Percentiles rank a stretch among this genome's conserved stretches.
Conservation (phyloP, 345 rosid species). For the Kernera saxatilis region DNA sequence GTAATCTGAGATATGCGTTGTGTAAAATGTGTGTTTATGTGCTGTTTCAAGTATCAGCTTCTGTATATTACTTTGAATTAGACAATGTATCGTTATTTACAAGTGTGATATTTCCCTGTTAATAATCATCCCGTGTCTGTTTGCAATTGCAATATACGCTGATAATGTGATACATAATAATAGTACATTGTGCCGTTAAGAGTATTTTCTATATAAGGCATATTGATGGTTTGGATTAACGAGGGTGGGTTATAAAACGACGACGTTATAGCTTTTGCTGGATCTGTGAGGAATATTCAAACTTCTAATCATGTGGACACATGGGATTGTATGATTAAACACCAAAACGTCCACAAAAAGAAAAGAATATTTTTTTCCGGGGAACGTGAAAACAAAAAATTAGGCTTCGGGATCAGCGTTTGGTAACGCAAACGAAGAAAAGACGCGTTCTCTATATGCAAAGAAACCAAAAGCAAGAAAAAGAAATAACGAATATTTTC, state of each 20-base stretch:
- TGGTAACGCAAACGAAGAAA: not conserved
- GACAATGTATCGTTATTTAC: not conserved
- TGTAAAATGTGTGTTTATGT: constrained; percentile 18
- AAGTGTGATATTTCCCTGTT: constrained; percentile 5
- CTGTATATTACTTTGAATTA: not conserved
- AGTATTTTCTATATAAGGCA: not conserved
- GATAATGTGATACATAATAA: not conserved
- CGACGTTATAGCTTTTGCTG: not conserved
- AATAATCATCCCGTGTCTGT: not conserved
- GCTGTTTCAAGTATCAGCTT: not conserved
- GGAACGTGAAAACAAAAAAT: not conserved
- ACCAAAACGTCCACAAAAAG: not conserved
- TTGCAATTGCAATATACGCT: not conserved
- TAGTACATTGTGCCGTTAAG: not conserved
- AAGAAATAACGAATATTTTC: not conserved
- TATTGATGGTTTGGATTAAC: not conserved
- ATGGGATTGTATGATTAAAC: not conserved
- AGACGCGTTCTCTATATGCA: not conserved
- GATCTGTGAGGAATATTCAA: not conserved
- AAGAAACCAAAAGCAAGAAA: not conserved
- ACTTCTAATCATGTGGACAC: not conserved
- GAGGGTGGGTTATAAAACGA: not conserved
- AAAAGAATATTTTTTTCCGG: not conserved
- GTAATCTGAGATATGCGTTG: not conserved
- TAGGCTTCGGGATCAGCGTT: not conserved